Evolutionary conservation across 345 rosid species (phyloP).

Genomic region (Balakata baccata): DNA sequence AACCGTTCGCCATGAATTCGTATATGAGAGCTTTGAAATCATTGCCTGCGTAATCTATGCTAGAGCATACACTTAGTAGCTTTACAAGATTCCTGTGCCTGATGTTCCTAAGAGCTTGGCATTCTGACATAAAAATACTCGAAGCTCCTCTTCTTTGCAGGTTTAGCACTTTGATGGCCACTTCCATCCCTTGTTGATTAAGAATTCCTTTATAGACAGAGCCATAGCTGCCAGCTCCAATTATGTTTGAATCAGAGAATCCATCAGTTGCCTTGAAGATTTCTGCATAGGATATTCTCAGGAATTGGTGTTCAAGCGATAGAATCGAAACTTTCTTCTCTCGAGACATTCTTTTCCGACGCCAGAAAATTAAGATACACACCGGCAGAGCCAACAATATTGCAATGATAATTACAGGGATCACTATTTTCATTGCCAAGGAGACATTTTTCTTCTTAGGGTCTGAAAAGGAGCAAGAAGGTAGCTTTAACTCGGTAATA

Average conservation of each 20-base stretch:
- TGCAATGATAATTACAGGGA: background rate
- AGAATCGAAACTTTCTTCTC: background rate
- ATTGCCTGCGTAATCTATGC: constrained; percentile 39
- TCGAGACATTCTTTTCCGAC: background rate
- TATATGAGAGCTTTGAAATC: constrained; percentile 50
- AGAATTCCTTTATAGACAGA: too few relatives aligned
- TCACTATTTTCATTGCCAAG: background rate
- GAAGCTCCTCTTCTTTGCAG: too few relatives aligned
- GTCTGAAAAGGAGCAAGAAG: background rate
- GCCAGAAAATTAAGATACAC: background rate
- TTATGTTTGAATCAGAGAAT: constrained; percentile 22
- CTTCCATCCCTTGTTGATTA: too few relatives aligned
- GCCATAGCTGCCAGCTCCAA: constrained; percentile 34
- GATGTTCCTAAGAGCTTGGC: too few relatives aligned
- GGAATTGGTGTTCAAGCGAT: background rate
- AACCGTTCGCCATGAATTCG: constrained; percentile 19
- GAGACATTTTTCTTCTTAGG: background rate
- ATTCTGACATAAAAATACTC: too few relatives aligned
- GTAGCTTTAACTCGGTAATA: background rate
- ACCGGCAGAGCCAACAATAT: background rate
- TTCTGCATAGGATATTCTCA: constrained; percentile 26
- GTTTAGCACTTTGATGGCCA: too few relatives aligned
- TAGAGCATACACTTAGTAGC: constrained; percentile 32
- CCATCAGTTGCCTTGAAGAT: constrained; percentile 29
- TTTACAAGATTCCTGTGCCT: constrained; percentile 45